Conservation (phyloP, 192 early-diverging fungal genomes). For the Jimgerdemannia lactiflua region DNA sequence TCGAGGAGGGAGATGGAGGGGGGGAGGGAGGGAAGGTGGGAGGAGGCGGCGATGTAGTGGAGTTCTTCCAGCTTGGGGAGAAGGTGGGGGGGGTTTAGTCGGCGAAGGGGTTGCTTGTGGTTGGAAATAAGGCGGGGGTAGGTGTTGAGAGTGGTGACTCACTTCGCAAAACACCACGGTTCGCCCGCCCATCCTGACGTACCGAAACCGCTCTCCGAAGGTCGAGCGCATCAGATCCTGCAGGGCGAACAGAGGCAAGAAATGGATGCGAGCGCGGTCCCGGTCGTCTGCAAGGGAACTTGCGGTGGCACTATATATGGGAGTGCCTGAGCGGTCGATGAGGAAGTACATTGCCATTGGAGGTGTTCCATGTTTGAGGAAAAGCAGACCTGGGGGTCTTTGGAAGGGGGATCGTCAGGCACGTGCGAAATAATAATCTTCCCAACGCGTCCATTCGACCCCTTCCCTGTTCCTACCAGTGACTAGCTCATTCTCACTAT, state of each 20-base stretch:
- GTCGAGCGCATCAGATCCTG: background rate
- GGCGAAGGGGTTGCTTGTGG: background rate
- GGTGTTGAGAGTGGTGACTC: background rate
- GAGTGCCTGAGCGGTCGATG: background rate
- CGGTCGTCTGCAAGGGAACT: background rate
- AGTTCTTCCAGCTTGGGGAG: too few relatives aligned
- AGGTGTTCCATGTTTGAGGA: too few relatives aligned
- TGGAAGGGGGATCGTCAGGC: too few relatives aligned
- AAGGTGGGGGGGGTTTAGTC: too few relatives aligned
- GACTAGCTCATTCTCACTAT: background rate
- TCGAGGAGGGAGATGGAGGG: background rate
- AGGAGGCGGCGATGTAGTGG: too few relatives aligned
- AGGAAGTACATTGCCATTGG: background rate
- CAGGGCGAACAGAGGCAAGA: background rate
- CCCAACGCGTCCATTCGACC: background rate
- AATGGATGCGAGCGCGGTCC: background rate
- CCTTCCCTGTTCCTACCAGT: background rate
- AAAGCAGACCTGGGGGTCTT: too few relatives aligned
- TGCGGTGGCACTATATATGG: background rate
- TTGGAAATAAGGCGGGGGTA: background rate
- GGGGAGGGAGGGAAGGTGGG: too few relatives aligned
- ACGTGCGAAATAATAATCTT: too few relatives aligned
- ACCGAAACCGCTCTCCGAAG: background rate
- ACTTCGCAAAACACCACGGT: background rate
- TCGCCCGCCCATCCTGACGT: background rate